Percentiles rank a stretch among this genome's conserved stretches.
phyloP scores from a whole-genome alignment of 2,329 filamentous ascomycete species.

The Xylaria sp. region DNA sequence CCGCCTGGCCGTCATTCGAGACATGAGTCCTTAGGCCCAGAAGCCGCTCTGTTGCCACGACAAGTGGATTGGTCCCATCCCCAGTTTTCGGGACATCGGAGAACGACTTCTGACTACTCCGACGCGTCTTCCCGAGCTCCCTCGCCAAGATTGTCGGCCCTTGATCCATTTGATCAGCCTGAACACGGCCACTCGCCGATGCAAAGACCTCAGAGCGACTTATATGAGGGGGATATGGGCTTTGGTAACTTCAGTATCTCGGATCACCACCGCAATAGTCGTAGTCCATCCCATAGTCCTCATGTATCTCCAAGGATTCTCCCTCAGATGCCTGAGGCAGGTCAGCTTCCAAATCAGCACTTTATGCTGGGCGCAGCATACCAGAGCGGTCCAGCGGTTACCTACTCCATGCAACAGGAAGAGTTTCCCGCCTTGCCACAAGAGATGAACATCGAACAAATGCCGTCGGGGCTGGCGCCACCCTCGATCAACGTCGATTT shows the following conservation, averaged over 20 bases:
- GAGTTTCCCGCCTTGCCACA: conserved; percentile 49
- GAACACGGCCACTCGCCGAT: conserved; percentile 73
- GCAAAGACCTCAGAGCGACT: conserved; percentile 65
- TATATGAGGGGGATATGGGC: conserved; percentile 73
- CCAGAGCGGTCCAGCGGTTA: conserved; percentile 40
- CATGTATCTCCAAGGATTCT: conserved; percentile 59
- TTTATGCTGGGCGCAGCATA: conserved; percentile 44
- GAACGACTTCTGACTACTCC: conserved; percentile 78
- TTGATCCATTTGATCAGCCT: conserved; percentile 72
- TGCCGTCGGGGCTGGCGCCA: conserved; percentile 56
- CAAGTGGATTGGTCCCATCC: conserved; percentile 52
- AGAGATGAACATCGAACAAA: conserved; percentile 51
- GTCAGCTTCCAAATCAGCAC: conserved; percentile 39
- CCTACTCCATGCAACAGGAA: conserved; percentile 39
- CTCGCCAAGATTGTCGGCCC: conserved; percentile 73
- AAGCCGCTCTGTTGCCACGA: conserved; percentile 50
- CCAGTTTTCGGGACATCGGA: conserved; percentile 74
- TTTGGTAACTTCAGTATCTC: conserved; percentile 78
- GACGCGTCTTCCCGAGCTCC: conserved; percentile 82
- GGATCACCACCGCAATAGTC: conserved; percentile 62
- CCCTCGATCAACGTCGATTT: conserved; percentile 93
- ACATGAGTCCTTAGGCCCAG: conserved; percentile 52
- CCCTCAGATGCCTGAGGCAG: conserved; percentile 50
- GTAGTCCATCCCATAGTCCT: conserved; percentile 72
- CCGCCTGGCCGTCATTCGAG: conserved; percentile 46